These are phyloP conservation scores for Pseudogymnoascus verrucosus DNA, from an alignment of 2,329 filamentous ascomycete species.

Conservation along the genomic window DNA sequence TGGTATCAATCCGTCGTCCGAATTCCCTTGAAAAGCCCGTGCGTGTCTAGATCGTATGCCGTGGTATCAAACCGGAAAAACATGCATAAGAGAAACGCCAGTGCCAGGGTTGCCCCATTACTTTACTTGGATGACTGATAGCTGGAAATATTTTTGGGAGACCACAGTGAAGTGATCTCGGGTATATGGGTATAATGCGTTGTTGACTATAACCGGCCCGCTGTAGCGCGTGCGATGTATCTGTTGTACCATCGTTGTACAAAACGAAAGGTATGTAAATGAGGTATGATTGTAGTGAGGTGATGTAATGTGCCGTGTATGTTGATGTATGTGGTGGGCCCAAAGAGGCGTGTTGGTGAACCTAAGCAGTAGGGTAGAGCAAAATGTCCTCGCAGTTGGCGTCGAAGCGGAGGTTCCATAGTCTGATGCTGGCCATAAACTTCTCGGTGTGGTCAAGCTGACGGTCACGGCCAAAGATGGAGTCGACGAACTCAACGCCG, in stretches of 20 bases:
- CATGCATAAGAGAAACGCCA: conserved; percentile 7
- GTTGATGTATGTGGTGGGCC: neutral
- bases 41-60: conserved; percentile 6
- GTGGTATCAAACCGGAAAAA: conserved; percentile 1
- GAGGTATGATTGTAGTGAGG: neutral
- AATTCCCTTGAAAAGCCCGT: conserved; percentile 8
- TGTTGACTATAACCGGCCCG: conserved; percentile 6
- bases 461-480: conserved; percentile 85
- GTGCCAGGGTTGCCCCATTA: conserved; percentile 6
- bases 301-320: neutral
- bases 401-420: conserved; percentile 92
- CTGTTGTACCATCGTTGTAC: conserved; percentile 3
- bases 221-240: neutral
- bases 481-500: conserved; percentile 91
- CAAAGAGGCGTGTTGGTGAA: neutral
- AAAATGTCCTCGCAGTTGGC: conserved; percentile 93
- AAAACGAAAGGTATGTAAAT: neutral
- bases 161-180: conserved; percentile 3
- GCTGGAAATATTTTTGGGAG: conserved; percentile 7
- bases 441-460: conserved; percentile 86
- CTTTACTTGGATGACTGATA: conserved; percentile 7
- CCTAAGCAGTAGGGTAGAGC: conserved; percentile 17
- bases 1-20: conserved; percentile 8
- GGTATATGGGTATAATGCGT: conserved; percentile 8
- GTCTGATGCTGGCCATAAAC: conserved; percentile 79